Conservation (phyloP, 768 basidiomycete genomes). For the Trametes meyenii region DNA sequence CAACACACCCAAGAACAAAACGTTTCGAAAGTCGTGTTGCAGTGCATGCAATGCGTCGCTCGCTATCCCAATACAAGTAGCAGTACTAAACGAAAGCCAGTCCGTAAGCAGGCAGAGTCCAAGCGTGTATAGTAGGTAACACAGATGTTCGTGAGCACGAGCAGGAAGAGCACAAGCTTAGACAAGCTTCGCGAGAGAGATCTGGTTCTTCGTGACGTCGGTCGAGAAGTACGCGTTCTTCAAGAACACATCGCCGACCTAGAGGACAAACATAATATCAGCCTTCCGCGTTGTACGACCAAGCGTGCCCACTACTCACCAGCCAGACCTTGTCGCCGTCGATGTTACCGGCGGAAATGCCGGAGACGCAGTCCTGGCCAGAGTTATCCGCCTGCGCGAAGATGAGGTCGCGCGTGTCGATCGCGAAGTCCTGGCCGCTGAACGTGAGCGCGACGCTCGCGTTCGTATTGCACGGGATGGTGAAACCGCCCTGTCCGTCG, state of each 20-base stretch:
- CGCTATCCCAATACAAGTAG: conserved; percentile 5
- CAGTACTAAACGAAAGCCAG: conserved; percentile 12
- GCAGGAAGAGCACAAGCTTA: conserved; percentile 23
- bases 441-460: conserved; percentile 58
- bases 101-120: conserved; percentile 9
- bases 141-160: background rate
- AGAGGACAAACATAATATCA: too few relatives aligned
- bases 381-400: conserved; percentile 52
- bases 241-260: conserved; percentile 69
- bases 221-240: conserved; percentile 79
- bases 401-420: conserved; percentile 67
- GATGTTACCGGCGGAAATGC: conserved; percentile 65
- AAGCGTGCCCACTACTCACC: conserved; percentile 24
- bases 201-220: conserved; percentile 56
- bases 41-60: conserved; percentile 17
- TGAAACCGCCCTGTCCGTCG: conserved; percentile 54
- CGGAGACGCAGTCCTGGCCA: conserved; percentile 66
- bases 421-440: conserved; percentile 58
- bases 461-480: conserved; percentile 65
- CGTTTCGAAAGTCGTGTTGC: conserved; percentile 8
- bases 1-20: background rate
- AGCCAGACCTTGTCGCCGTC: conserved; percentile 68
- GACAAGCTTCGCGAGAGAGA: conserved; percentile 60
- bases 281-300: too few relatives aligned
- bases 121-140: background rate